These are phyloP conservation scores for Lanmaoa pseudosensibilis DNA, from an alignment of 768 basidiomycete genomes.

Conservation along the genomic window DNA sequence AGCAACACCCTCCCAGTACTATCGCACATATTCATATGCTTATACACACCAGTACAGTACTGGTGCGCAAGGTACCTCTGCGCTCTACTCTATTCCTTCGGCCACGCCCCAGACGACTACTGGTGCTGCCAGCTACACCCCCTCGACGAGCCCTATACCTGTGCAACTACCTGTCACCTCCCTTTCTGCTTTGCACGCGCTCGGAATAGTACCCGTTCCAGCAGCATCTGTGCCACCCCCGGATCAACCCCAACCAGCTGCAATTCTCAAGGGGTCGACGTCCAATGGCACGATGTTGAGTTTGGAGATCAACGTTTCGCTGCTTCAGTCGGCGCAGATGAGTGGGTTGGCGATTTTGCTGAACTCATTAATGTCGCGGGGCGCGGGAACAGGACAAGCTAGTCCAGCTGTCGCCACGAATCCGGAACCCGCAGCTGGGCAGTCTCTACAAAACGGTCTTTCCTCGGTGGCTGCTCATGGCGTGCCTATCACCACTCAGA, in stretches of 20 bases:
- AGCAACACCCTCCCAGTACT: slow-evolving; percentile 52
- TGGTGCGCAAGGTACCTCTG: slow-evolving; percentile 23
- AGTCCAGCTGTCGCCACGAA: slow-evolving; percentile 6
- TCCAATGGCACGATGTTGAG: slow-evolving; percentile 71
- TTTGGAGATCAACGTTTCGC: slow-evolving; percentile 76
- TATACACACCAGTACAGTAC: slow-evolving; percentile 58
- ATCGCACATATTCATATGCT: slow-evolving; percentile 63
- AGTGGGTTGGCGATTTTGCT: slow-evolving; percentile 69
- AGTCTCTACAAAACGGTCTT: slow-evolving; percentile 16
- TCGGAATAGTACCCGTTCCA: slow-evolving; percentile 74
- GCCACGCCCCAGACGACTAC: slow-evolving; percentile 39
- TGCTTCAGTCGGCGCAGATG: slow-evolving; percentile 75
- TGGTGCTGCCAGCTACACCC: slow-evolving; percentile 28
- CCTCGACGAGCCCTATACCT: slow-evolving; percentile 44
- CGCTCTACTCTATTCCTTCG: slow-evolving; percentile 31
- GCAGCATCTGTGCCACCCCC: slow-evolving; percentile 50
- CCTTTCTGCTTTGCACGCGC: slow-evolving; percentile 56
- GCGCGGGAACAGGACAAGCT: slow-evolving; percentile 26
- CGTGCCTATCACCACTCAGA: slow-evolving; percentile 13
- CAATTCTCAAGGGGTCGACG: slow-evolving; percentile 70
- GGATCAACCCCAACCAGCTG: slow-evolving; percentile 67
- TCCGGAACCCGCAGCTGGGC: slow-evolving; percentile 12
- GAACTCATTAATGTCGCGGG: slow-evolving; percentile 65
- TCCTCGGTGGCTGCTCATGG: slow-evolving; percentile 6
- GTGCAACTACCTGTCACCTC: slow-evolving; percentile 69